Percentiles rank a stretch among this genome's conserved stretches.
These are phyloP conservation scores for Borealophlyctis nickersoniae DNA, from an alignment of 192 early-diverging fungal species.

Conservation along the genomic window DNA sequence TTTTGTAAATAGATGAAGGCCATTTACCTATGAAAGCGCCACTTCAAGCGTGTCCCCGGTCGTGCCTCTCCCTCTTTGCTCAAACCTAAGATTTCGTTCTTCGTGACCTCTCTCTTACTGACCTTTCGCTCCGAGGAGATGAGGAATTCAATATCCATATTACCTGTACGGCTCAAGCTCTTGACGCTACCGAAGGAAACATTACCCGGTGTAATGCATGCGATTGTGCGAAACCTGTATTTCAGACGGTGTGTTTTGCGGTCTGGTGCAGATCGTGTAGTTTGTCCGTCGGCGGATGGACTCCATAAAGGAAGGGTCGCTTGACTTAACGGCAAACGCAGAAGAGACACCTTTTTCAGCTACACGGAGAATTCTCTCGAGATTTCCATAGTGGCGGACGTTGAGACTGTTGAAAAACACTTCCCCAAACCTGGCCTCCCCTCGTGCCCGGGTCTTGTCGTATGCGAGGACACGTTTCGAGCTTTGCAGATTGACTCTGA, in stretches of 20 bases:
- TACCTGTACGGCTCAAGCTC: constrained; percentile 57
- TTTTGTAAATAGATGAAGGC: too few species aligned
- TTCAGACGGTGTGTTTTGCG: too few species aligned
- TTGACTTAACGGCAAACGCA: too few species aligned
- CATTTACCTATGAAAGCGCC: too few species aligned
- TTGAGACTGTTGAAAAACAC: constrained; percentile 51
- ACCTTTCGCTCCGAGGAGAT: too few species aligned
- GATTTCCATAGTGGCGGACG: constrained; percentile 61
- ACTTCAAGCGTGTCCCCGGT: too few species aligned
- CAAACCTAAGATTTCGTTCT: too few species aligned
- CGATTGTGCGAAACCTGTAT: constrained; percentile 59
- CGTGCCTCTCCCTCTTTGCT: too few species aligned
- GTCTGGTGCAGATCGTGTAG: too few species aligned
- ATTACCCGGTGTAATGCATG: constrained; percentile 54
- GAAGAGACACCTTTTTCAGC: constrained; percentile 54
- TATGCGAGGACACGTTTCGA: constrained; percentile 58
- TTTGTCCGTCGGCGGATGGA: too few species aligned
- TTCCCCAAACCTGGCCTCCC: constrained; percentile 34
- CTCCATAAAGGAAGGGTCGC: constrained; percentile 1
- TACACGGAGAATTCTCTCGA: constrained; percentile 70
- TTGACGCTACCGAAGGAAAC: constrained; percentile 56
- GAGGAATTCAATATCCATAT: constrained; percentile 53
- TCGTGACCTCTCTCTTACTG: too few species aligned
- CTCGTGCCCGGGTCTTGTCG: constrained; percentile 38
- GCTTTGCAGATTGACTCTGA: constrained; percentile 66